A percentile compares a stretch with the other conserved stretches of the same genome.
Evolutionary conservation across 2,329 filamentous ascomycete genomes (phyloP).

Genomic region (Xenosphaeropsis pyriputrescens): DNA sequence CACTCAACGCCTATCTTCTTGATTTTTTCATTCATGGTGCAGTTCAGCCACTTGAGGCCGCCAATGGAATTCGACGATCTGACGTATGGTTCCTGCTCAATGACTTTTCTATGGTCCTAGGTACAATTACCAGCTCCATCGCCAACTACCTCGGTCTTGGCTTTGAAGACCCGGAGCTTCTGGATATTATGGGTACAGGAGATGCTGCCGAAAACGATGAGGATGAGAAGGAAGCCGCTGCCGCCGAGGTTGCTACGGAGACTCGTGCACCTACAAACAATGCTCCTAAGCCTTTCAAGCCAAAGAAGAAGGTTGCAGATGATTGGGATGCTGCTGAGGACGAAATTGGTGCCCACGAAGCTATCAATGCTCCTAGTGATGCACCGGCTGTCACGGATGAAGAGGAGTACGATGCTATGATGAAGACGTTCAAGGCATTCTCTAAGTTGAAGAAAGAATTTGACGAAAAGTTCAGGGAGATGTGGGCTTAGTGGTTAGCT

Average conservation of each 20-base stretch:
- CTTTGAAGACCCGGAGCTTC: conserved; percentile 28
- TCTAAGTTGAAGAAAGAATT: conserved; percentile 41
- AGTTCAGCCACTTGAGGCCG: conserved; percentile 38
- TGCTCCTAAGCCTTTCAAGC: conserved; percentile 8
- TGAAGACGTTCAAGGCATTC: conserved; percentile 44
- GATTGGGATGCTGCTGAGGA: conserved; percentile 30
- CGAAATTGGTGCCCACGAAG: conserved; percentile 21
- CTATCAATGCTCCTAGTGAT: conserved; percentile 16
- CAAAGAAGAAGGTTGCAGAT: conserved; percentile 28
- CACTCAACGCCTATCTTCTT: conserved; percentile 53
- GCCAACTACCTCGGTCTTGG: conserved; percentile 39
- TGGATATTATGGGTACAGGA: conserved; percentile 29
- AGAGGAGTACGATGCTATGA: conserved; percentile 29
- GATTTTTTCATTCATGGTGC: conserved; percentile 69
- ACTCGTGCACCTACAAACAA: conserved; percentile 1
- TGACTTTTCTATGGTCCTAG: conserved; percentile 47
- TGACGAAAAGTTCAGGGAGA: conserved; percentile 45
- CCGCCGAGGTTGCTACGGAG: conserved; percentile 2
- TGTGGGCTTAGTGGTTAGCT: conserved; percentile 32
- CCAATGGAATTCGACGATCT: conserved; percentile 49
- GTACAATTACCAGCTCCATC: conserved; percentile 56
- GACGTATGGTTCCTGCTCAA: conserved; percentile 65
- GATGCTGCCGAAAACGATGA: conserved; percentile 28
- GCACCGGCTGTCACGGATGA: conserved; percentile 15
- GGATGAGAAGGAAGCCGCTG: conserved; percentile 18